Percentiles rank a stretch among this genome's conserved stretches.
phyloP scores from a whole-genome alignment of 768 basidiomycete species.

The Tubosaeta sp. region DNA sequence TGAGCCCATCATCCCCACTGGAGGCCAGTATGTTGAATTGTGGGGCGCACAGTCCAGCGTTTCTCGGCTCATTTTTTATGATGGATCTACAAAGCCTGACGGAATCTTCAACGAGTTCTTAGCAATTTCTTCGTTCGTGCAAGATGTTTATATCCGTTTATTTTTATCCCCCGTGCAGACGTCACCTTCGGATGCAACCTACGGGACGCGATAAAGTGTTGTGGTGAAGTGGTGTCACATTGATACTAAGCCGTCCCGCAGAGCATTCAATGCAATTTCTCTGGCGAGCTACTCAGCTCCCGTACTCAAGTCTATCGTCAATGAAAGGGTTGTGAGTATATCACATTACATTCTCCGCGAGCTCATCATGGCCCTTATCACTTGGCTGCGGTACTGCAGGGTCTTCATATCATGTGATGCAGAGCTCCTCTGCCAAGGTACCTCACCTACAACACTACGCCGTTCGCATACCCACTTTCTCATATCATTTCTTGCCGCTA shows the following conservation, averaged over 20 bases:
- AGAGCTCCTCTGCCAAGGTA: too few relatives aligned
- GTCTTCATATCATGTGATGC: too few relatives aligned
- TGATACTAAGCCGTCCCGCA: background rate
- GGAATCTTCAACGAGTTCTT: constrained; percentile 26
- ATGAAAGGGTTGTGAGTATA: too few relatives aligned
- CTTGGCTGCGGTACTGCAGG: too few relatives aligned
- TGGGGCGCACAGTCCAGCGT: background rate
- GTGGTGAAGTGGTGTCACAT: background rate
- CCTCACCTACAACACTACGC: too few relatives aligned
- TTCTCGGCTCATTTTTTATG: constrained; percentile 47
- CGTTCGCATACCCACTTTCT: too few relatives aligned
- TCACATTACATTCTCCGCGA: too few relatives aligned
- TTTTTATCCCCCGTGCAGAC: constrained; percentile 10
- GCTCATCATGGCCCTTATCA: too few relatives aligned
- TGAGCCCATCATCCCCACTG: background rate
- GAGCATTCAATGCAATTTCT: too few relatives aligned
- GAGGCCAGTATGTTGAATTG: background rate
- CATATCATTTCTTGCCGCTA: too few relatives aligned
- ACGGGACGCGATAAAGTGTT: constrained; percentile 1
- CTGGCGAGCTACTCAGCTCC: too few relatives aligned
- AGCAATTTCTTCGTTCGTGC: background rate
- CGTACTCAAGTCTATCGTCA: too few relatives aligned
- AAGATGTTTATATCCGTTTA: constrained; percentile 9
- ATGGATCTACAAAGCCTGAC: constrained; percentile 30
- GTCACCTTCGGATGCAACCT: background rate